Evolutionary conservation across 345 rosid genomes (phyloP).

Genomic region (Combretum micranthum): DNA sequence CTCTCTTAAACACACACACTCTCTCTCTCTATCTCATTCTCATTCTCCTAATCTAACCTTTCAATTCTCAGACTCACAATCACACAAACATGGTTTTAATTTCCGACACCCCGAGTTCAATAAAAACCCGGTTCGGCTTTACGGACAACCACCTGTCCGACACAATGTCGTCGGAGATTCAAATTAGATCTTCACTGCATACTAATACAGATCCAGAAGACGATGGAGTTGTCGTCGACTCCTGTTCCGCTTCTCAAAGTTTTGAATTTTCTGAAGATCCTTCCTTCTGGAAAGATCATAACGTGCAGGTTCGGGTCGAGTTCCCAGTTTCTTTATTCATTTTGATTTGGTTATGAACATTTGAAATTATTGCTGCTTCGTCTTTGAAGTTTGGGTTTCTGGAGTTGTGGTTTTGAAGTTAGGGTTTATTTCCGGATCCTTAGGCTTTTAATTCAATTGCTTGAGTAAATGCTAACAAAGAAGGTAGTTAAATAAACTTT

Average conservation of each 20-base stretch:
- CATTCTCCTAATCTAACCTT: background rate
- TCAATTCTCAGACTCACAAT: slow-evolving; percentile 7
- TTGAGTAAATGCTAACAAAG: no score
- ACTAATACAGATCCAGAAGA: slow-evolving; percentile 38
- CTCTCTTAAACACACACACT: no score
- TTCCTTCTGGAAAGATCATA: slow-evolving; percentile 90
- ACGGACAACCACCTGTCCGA: slow-evolving; percentile 45
- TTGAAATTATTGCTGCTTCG: background rate
- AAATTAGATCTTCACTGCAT: slow-evolving; percentile 42
- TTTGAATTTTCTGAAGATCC: slow-evolving; percentile 86
- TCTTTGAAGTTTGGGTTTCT: no score
- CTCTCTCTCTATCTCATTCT: no score
- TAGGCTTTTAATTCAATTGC: no score
- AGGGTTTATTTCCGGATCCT: no score
- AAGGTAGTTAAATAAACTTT: no score
- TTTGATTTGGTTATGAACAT: background rate
- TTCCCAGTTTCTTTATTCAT: background rate
- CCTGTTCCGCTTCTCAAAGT: slow-evolving; percentile 33
- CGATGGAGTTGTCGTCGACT: slow-evolving; percentile 16
- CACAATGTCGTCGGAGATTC: slow-evolving; percentile 34
- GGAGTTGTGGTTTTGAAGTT: no score
- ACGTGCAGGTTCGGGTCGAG: slow-evolving; percentile 58
- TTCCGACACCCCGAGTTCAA: slow-evolving; percentile 74
- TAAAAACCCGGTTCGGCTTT: slow-evolving; percentile 84
- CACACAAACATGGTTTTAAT: slow-evolving; percentile 54